Conservation (phyloP, 495 filamentous ascomycete genomes). For the Podospora australis region DNA sequence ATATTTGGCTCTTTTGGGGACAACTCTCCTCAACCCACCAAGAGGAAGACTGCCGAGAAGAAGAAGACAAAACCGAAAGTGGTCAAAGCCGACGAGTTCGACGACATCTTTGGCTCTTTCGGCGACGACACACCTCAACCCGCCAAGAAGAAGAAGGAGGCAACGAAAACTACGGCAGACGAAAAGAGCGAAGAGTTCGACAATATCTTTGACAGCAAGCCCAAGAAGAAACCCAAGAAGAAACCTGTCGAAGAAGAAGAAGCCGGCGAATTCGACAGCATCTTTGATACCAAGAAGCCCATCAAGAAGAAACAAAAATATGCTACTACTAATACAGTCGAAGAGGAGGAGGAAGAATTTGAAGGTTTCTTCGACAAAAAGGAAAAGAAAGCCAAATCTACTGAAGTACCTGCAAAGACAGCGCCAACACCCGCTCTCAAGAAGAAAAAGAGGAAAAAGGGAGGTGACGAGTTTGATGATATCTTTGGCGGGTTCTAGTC, state of each 20-base stretch:
- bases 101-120: conserved; percentile 27
- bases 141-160: conserved; percentile 20
- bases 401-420: too few relatives aligned
- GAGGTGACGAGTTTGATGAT: conserved; percentile 29
- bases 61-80: conserved; percentile 1
- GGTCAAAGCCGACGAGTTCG: conserved; percentile 28
- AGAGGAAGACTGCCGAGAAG: background rate
- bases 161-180: too few relatives aligned
- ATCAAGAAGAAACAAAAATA: too few relatives aligned
- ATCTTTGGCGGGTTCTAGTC: conserved; percentile 20
- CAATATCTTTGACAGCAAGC: conserved; percentile 22
- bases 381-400: too few relatives aligned
- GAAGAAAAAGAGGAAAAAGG: conserved; percentile 23
- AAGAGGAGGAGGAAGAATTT: too few relatives aligned
- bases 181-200: conserved; percentile 31
- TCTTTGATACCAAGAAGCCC: too few relatives aligned
- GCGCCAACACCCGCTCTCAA: too few relatives aligned
- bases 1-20: conserved; percentile 19
- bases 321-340: too few relatives aligned
- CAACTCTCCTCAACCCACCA: background rate
- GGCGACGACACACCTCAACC: background rate
- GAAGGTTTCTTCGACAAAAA: too few relatives aligned
- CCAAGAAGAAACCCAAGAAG: background rate
- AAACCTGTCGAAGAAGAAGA: background rate
- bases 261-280: too few relatives aligned